Evolutionary conservation across 2,329 filamentous ascomycete species (phyloP).

Genomic region (Xenoacremonium recifei): DNA sequence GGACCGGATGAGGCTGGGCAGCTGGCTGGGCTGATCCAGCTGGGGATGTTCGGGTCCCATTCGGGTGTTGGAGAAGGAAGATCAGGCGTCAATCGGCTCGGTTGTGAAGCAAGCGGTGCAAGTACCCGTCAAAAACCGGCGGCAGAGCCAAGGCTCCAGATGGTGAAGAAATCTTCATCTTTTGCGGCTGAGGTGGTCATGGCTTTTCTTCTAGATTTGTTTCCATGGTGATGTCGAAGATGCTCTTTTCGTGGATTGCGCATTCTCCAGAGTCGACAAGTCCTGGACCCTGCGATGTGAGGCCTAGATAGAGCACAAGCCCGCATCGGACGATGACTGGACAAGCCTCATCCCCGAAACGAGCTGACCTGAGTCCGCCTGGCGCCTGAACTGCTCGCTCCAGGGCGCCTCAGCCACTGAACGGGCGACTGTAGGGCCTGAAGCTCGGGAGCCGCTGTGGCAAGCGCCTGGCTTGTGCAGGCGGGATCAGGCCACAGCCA

Average conservation of each 20-base stretch:
- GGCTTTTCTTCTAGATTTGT: neutral
- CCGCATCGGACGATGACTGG: neutral
- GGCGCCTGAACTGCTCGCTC: too few relatives aligned
- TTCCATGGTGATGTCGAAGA: constrained; percentile 1
- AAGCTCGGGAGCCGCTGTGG: constrained; percentile 10
- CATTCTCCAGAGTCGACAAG: neutral
- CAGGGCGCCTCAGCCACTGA: neutral
- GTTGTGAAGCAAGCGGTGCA: too few relatives aligned
- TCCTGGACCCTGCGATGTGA: neutral
- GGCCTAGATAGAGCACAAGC: neutral
- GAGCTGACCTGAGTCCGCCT: too few relatives aligned
- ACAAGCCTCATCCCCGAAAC: too few relatives aligned
- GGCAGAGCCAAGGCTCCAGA: too few relatives aligned
- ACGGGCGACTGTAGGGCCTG: too few relatives aligned
- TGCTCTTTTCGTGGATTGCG: constrained; percentile 3
- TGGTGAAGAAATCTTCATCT: too few relatives aligned
- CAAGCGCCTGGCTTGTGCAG: constrained; percentile 9
- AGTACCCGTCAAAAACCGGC: too few relatives aligned
- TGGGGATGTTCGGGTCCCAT: neutral
- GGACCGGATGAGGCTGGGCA: too few relatives aligned
- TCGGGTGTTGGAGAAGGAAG: neutral
- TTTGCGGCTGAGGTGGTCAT: neutral
- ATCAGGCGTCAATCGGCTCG: neutral
- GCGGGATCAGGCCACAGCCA: constrained; percentile 4
- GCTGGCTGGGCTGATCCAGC: neutral